phyloP scores from a whole-genome alignment of 352 stramenopile genomes.

The Phytophthora sansomeana region DNA sequence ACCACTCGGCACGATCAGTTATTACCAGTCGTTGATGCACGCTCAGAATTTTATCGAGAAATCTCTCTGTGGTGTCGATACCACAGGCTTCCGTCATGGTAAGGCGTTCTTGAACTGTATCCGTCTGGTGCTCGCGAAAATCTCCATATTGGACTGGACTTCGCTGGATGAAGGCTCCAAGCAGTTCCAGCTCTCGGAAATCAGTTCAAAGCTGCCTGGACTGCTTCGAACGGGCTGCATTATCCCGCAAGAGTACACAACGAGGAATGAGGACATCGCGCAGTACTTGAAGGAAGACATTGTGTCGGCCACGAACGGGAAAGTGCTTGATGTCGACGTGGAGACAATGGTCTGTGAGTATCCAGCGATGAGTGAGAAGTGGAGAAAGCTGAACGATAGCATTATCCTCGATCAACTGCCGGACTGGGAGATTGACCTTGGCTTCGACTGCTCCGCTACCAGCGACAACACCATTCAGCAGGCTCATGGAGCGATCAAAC shows the following conservation, averaged over 20 bases:
- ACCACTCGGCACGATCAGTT: conserved; percentile 64
- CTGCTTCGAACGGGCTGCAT: conserved; percentile 58
- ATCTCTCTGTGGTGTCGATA: conserved; percentile 12
- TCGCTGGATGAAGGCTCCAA: conserved; percentile 69
- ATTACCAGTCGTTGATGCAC: conserved; percentile 63
- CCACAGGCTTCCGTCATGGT: conserved; percentile 50
- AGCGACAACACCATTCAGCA: conserved; percentile 21
- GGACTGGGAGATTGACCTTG: conserved; percentile 62
- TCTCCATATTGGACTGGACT: conserved; percentile 85
- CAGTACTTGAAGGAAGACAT: conserved; percentile 42
- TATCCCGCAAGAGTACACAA: conserved; percentile 33
- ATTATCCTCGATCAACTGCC: conserved; percentile 38
- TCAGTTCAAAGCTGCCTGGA: conserved; percentile 51
- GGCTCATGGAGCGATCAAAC: conserved; percentile 35
- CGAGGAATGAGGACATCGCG: conserved; percentile 19
- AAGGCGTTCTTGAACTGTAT: conserved; percentile 79
- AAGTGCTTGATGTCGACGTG: conserved; percentile 42
- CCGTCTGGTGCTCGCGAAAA: conserved; percentile 75
- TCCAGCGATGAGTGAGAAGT: conserved; percentile 46
- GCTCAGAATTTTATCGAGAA: conserved; percentile 44
- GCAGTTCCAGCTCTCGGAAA: conserved; percentile 63
- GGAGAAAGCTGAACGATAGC: conserved; percentile 24
- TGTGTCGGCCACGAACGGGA: conserved; percentile 21
- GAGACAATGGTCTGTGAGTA: conserved; percentile 39
- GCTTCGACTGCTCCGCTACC: conserved; percentile 34